Percentiles rank a stretch among this genome's conserved stretches.
phyloP scores from a whole-genome alignment of 73 alveolate species.

The Paramecium pentaurelia region DNA sequence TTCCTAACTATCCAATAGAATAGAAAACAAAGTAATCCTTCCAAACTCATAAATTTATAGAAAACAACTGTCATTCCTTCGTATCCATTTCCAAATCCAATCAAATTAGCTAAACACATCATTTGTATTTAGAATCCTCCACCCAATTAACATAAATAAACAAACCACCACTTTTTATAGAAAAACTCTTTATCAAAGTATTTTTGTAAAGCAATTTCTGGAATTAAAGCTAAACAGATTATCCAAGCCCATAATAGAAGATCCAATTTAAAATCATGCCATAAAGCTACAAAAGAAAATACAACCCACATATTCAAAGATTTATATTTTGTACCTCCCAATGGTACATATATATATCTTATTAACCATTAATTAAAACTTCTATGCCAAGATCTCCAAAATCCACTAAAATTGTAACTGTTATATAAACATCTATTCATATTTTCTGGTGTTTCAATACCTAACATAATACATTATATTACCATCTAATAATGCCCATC shows the following conservation, averaged over 20 bases:
- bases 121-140: conserved; percentile 70
- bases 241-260: conserved; percentile 90
- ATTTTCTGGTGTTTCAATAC: conserved; percentile 77
- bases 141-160: conserved; percentile 63
- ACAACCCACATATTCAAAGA: conserved; percentile 80
- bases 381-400: conserved; percentile 95
- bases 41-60: conserved; percentile 31
- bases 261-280: conserved; percentile 86
- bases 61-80: conserved; percentile 61
- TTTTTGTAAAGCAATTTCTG: conserved; percentile 76
- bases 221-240: conserved; percentile 76
- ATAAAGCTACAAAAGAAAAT: conserved; percentile 84
- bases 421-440: conserved; percentile 88
- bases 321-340: conserved; percentile 85
- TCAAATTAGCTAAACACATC: conserved; percentile 78
- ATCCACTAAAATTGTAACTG: conserved; percentile 81
- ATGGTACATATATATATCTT: conserved; percentile 89
- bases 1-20: not conserved
- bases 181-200: conserved; percentile 62
- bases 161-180: conserved; percentile 66
- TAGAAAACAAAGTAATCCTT: not conserved
- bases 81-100: conserved; percentile 82
- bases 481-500: conserved; percentile 88
- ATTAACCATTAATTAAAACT: conserved; percentile 89
- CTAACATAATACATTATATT: not conserved